These are phyloP conservation scores for Coemansia reversa DNA, from an alignment of 192 early-diverging fungal species.

Conservation along the genomic window DNA sequence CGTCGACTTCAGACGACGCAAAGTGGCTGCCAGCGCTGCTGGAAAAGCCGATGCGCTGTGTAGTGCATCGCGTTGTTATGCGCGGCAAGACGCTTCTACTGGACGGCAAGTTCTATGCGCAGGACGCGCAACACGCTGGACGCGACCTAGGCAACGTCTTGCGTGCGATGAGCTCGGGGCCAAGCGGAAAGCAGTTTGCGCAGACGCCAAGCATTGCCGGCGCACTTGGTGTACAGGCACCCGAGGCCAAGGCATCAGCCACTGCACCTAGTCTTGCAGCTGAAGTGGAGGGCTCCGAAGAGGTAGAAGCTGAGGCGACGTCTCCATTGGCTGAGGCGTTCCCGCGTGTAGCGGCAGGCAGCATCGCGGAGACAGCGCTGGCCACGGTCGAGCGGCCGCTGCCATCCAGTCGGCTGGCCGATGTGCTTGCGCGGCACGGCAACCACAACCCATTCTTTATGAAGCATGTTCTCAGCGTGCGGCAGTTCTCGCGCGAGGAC, in stretches of 20 bases:
- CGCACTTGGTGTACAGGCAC: conserved; percentile 17
- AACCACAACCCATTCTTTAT: conserved; percentile 77
- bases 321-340: conserved; percentile 1
- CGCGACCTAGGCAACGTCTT: conserved; percentile 54
- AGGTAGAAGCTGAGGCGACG: conserved; percentile 13
- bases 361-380: conserved; percentile 1
- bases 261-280: conserved; percentile 5
- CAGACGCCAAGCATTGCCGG: conserved; percentile 12
- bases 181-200: conserved; percentile 44
- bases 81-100: conserved; percentile 82
- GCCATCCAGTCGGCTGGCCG: conserved; percentile 23
- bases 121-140: conserved; percentile 32
- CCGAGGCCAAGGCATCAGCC: neutral
- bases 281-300: conserved; percentile 20
- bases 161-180: conserved; percentile 48
- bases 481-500: conserved; percentile 91
- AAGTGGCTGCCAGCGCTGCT: conserved; percentile 54
- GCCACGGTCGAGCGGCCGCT: conserved; percentile 25
- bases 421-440: conserved; percentile 49
- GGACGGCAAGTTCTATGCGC: conserved; percentile 68
- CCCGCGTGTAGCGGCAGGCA: neutral
- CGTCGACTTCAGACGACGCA: conserved; percentile 33
- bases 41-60: conserved; percentile 63
- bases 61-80: conserved; percentile 87
- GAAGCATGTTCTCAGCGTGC: conserved; percentile 89